phyloP scores from a whole-genome alignment of 2,329 filamentous ascomycete species.

The Aspergillus sclerotialis region DNA sequence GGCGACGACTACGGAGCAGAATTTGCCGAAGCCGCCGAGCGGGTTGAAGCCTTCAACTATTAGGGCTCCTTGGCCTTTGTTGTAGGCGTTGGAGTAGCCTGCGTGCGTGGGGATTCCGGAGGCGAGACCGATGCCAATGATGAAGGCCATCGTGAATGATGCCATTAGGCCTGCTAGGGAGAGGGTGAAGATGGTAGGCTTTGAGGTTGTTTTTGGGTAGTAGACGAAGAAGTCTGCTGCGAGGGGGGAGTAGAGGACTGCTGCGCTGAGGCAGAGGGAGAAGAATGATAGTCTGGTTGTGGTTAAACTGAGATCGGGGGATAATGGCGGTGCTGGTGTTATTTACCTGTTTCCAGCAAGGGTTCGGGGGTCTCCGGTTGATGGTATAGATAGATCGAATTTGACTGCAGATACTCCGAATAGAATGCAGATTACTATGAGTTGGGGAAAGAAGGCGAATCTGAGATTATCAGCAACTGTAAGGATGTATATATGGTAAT shows the following conservation, averaged over 20 bases:
- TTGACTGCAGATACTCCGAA: constrained; percentile 54
- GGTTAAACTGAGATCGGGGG: neutral
- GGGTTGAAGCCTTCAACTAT: constrained; percentile 56
- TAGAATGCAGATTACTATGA: constrained; percentile 55
- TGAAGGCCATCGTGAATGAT: constrained; percentile 55
- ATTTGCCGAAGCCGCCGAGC: constrained; percentile 57
- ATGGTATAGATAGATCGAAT: constrained; percentile 50
- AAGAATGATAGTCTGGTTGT: constrained; percentile 62
- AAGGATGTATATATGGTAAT: neutral
- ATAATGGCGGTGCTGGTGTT: neutral
- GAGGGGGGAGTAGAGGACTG: constrained; percentile 56
- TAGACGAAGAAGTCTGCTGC: constrained; percentile 65
- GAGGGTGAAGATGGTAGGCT: constrained; percentile 49
- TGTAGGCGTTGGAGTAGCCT: constrained; percentile 52
- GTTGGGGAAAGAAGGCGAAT: constrained; percentile 59
- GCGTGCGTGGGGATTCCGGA: constrained; percentile 48
- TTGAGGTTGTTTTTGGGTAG: constrained; percentile 49
- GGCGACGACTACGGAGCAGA: constrained; percentile 59
- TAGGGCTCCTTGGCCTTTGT: constrained; percentile 54
- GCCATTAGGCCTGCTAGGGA: constrained; percentile 51
- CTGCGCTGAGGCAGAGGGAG: constrained; percentile 58
- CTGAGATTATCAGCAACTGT: constrained; percentile 21
- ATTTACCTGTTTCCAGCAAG: constrained; percentile 41
- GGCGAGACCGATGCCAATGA: constrained; percentile 57
- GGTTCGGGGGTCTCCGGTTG: constrained; percentile 45